phyloP scores from a whole-genome alignment of 1,139 yeast species.

The Pichia sp. region DNA sequence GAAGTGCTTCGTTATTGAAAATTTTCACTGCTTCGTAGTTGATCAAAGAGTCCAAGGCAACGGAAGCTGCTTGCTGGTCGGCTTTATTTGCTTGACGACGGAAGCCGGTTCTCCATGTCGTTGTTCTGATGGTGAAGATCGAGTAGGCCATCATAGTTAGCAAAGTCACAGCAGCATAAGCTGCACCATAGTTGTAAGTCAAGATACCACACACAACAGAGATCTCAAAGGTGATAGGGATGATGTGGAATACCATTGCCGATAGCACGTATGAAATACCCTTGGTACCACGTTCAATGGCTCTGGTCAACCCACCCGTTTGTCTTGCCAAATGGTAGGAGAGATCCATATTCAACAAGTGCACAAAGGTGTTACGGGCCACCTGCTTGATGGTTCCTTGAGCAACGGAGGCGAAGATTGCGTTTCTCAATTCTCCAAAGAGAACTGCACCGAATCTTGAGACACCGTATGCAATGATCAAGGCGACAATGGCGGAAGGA shows the following conservation, averaged over 20 bases:
- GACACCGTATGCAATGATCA: slow-evolving; percentile 85
- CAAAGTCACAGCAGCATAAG: slow-evolving; percentile 86
- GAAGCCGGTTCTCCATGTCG: slow-evolving; percentile 94
- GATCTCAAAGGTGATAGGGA: slow-evolving; percentile 90
- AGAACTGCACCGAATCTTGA: slow-evolving; percentile 93
- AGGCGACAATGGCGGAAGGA: slow-evolving; percentile 61
- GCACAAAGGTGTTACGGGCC: slow-evolving; percentile 82
- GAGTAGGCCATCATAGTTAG: slow-evolving; percentile 86
- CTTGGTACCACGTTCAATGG: slow-evolving; percentile 96
- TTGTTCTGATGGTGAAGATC: slow-evolving; percentile 80
- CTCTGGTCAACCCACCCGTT: slow-evolving; percentile 94
- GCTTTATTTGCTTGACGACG: slow-evolving; percentile 90
- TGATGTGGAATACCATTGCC: slow-evolving; percentile 95
- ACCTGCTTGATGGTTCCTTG: slow-evolving; percentile 91
- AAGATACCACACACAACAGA: slow-evolving; percentile 89
- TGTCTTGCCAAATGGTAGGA: slow-evolving; percentile 88
- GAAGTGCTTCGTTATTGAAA: slow-evolving; percentile 82
- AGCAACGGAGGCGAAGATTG: slow-evolving; percentile 92
- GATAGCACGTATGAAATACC: slow-evolving; percentile 90
- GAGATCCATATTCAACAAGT: slow-evolving; percentile 76
- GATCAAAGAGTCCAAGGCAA: slow-evolving; percentile 89
- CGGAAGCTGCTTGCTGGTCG: slow-evolving; percentile 90
- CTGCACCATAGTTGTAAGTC: slow-evolving; percentile 84
- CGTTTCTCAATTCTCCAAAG: slow-evolving; percentile 91
- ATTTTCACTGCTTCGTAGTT: slow-evolving; percentile 93